These are phyloP conservation scores for Cucumis hystrix DNA, from an alignment of 306 rosid species.

Conservation along the genomic window DNA sequence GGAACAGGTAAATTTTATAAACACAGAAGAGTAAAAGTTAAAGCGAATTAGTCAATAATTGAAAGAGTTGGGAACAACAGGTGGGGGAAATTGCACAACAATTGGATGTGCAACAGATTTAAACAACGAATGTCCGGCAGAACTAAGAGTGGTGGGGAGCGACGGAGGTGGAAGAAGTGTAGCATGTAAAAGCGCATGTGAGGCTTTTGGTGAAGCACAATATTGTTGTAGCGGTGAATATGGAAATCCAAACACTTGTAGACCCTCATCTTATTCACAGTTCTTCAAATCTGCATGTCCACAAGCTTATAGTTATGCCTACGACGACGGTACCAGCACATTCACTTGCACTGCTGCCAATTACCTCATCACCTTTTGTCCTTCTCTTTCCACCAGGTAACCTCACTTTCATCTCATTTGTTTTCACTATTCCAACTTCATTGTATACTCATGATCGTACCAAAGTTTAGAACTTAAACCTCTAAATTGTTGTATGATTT, in stretches of 20 bases:
- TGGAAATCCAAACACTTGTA: constrained; percentile 47
- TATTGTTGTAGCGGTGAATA: constrained; percentile 81
- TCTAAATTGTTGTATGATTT: too few relatives aligned
- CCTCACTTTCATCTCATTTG: neutral
- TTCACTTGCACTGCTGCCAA: constrained; percentile 46
- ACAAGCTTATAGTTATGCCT: constrained; percentile 78
- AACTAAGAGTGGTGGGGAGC: constrained; percentile 22
- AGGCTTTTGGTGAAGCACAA: constrained; percentile 62
- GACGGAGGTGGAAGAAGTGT: constrained; percentile 21
- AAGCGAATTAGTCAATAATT: too few relatives aligned
- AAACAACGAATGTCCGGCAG: constrained; percentile 51
- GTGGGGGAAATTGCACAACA: constrained; percentile 43
- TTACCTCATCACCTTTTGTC: constrained; percentile 63
- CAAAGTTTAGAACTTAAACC: too few relatives aligned
- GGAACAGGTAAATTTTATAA: constrained; percentile 6
- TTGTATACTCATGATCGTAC: too few relatives aligned
- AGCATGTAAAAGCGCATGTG: constrained; percentile 90
- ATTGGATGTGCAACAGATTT: constrained; percentile 58
- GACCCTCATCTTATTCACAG: constrained; percentile 57
- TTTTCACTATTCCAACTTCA: too few relatives aligned
- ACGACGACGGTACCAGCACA: constrained; percentile 76
- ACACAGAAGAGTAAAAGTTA: too few relatives aligned
- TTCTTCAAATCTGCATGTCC: constrained; percentile 70
- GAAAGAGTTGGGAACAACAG: neutral
- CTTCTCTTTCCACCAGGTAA: constrained; percentile 26